Conservation (phyloP, 2,329 filamentous ascomycete species). For the Sphaerulina vaccinii region DNA sequence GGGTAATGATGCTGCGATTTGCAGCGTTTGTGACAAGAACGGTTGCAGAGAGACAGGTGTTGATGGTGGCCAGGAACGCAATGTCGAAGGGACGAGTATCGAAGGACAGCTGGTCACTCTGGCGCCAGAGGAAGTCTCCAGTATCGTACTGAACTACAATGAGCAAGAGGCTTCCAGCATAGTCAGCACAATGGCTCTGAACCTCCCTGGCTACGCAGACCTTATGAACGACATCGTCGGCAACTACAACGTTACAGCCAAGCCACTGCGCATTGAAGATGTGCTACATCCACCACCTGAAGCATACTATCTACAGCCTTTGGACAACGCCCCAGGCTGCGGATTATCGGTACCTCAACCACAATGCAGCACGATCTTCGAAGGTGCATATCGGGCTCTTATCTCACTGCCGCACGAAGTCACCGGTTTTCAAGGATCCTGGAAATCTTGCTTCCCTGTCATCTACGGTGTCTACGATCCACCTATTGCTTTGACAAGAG, state of each 20-base stretch:
- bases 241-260: slow-evolving; percentile 11
- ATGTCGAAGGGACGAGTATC: slow-evolving; percentile 11
- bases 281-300: slow-evolving; percentile 15
- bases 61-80: slow-evolving; percentile 10
- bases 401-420: slow-evolving; percentile 20
- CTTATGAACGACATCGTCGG: slow-evolving; percentile 8
- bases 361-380: slow-evolving; percentile 23
- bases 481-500: slow-evolving; percentile 17
- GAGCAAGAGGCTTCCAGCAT: slow-evolving; percentile 12
- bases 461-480: slow-evolving; percentile 24
- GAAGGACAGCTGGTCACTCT: slow-evolving; percentile 15
- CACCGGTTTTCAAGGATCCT: slow-evolving; percentile 15
- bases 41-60: slow-evolving; percentile 8
- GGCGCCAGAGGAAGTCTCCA: slow-evolving; percentile 19
- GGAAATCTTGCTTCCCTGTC: slow-evolving; percentile 17
- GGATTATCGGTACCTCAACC: slow-evolving; percentile 7
- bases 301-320: slow-evolving; percentile 20
- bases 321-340: slow-evolving; percentile 15
- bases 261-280: slow-evolving; percentile 11
- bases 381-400: slow-evolving; percentile 20
- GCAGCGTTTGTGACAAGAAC: slow-evolving; percentile 7
- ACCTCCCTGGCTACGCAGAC: slow-evolving; percentile 14
- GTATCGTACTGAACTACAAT: slow-evolving; percentile 16
- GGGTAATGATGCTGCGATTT: background rate
- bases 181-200: slow-evolving; percentile 12